Conservation (phyloP, 2,329 filamentous ascomycete genomes). For the Penicillium thymicola region DNA sequence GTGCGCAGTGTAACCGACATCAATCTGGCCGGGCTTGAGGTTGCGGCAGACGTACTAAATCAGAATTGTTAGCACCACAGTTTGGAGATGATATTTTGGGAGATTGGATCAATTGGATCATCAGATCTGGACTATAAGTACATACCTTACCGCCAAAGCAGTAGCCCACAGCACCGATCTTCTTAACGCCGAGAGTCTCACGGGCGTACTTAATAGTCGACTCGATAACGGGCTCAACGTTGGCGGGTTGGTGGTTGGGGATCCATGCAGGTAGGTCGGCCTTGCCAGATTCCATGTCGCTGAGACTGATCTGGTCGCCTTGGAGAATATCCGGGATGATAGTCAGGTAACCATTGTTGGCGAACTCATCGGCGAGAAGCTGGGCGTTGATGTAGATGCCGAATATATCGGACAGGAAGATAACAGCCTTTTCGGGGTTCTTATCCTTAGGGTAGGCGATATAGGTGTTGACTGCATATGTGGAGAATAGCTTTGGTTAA, state of each 20-base stretch:
- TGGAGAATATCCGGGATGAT: conserved; percentile 70
- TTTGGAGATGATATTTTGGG: background rate
- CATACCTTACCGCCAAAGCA: conserved; percentile 70
- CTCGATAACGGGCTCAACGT: conserved; percentile 54
- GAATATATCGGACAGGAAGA: conserved; percentile 58
- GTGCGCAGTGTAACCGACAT: conserved; percentile 71
- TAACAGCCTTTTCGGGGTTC: conserved; percentile 52
- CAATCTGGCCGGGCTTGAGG: conserved; percentile 59
- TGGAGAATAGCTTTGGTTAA: background rate
- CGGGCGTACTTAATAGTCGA: conserved; percentile 55
- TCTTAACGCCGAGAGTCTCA: conserved; percentile 54
- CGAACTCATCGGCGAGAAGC: conserved; percentile 71
- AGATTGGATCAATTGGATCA: background rate
- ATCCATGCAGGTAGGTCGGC: conserved; percentile 54
- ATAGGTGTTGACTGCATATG: conserved; percentile 59
- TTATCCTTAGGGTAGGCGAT: conserved; percentile 52
- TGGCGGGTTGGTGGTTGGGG: conserved; percentile 45
- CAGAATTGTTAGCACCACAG: background rate
- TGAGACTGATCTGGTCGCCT: conserved; percentile 59
- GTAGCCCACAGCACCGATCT: conserved; percentile 66
- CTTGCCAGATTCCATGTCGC: conserved; percentile 46
- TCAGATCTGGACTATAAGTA: background rate
- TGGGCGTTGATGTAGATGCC: conserved; percentile 59
- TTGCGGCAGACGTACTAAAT: conserved; percentile 66
- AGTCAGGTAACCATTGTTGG: conserved; percentile 67